Evolutionary conservation across 2,329 filamentous ascomycete genomes (phyloP).

Genomic region (Colletotrichum coccodes): DNA sequence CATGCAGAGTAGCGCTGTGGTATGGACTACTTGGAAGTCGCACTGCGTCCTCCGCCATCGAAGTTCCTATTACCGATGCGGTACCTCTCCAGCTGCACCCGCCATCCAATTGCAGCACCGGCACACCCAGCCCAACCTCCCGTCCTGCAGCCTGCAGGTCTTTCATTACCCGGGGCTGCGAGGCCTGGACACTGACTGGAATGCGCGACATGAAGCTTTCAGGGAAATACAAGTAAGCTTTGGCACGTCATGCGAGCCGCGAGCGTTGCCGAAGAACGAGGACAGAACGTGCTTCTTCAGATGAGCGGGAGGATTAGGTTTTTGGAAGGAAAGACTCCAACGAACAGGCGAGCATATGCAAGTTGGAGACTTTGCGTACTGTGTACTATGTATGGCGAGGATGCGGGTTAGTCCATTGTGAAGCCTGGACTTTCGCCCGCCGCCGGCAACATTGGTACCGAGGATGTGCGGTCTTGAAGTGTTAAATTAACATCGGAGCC

Average conservation of each 20-base stretch:
- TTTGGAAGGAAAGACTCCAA: background rate
- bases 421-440: conserved; percentile 12
- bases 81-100: conserved; percentile 7
- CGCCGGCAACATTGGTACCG: conserved; percentile 23
- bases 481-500: conserved; percentile 17
- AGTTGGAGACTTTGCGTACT: background rate
- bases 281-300: background rate
- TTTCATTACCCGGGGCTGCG: background rate
- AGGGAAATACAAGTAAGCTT: conserved; percentile 2
- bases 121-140: conserved; percentile 17
- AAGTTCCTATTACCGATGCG: conserved; percentile 12
- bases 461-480: background rate
- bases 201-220: background rate
- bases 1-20: conserved; percentile 8
- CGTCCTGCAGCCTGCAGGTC: conserved; percentile 1
- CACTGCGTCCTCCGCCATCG: conserved; percentile 10
- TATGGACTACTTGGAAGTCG: conserved; percentile 4
- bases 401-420: background rate
- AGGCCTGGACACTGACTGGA: conserved; percentile 13
- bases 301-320: background rate
- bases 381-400: background rate
- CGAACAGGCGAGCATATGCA: conserved; percentile 37
- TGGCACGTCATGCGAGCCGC: background rate
- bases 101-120: conserved; percentile 4
- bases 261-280: background rate